Conservation (phyloP, 1,139 yeast genomes). For the Candida neerlandica region DNA sequence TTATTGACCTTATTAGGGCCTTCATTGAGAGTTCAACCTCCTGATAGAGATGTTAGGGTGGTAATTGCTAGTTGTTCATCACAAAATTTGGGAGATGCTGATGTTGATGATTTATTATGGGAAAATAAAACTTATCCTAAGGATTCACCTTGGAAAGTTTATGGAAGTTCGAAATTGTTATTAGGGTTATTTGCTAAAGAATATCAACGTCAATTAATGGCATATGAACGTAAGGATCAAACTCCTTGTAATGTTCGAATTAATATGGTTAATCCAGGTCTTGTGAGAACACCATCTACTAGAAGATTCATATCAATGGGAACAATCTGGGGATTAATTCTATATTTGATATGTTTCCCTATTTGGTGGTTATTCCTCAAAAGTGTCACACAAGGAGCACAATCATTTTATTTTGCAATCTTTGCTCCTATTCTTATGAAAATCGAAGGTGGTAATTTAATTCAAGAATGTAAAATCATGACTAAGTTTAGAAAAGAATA, state of each 20-base stretch:
- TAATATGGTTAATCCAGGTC: constrained; percentile 86
- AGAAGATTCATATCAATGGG: constrained; percentile 82
- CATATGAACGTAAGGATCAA: constrained; percentile 62
- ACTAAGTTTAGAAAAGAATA: constrained; percentile 66
- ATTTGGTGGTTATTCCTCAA: constrained; percentile 80
- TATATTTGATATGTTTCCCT: constrained; percentile 76
- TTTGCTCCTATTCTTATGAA: constrained; percentile 69
- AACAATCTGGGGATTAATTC: constrained; percentile 63
- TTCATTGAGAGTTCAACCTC: constrained; percentile 82
- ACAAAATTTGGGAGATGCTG: constrained; percentile 71
- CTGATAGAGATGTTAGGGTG: constrained; percentile 90
- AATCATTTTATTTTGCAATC: constrained; percentile 69
- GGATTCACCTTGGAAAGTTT: constrained; percentile 69
- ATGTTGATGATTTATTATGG: constrained; percentile 70
- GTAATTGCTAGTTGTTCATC: constrained; percentile 75
- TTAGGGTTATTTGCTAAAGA: constrained; percentile 74
- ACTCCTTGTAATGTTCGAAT: constrained; percentile 71
- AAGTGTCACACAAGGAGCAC: constrained; percentile 76
- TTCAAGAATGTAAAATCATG: constrained; percentile 71
- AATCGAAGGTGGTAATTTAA: constrained; percentile 64
- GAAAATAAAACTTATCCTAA: constrained; percentile 60
- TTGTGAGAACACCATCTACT: constrained; percentile 85
- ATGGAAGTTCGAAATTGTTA: constrained; percentile 80
- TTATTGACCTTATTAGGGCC: constrained; percentile 78
- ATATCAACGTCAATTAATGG: constrained; percentile 63